Evolutionary conservation across 2,329 filamentous ascomycete species (phyloP).

Genomic region (Chaetomiaceae sp.): DNA sequence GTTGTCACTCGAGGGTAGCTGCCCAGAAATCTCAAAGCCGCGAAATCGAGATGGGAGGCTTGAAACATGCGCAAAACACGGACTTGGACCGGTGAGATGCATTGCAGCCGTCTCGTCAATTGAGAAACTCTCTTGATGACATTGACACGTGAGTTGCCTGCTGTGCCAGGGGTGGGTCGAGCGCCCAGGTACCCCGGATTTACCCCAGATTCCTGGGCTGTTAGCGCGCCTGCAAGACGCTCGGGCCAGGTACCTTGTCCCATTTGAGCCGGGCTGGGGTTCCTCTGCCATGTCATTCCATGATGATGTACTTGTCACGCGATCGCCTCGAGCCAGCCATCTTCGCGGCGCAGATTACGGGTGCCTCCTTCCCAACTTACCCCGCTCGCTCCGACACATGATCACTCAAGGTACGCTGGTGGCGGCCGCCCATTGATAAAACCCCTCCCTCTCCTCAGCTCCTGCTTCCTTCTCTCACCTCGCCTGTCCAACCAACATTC

Average conservation of each 20-base stretch:
- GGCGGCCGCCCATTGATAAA: too few species aligned
- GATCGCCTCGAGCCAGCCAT: slow-evolving; percentile 19
- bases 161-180: slow-evolving; percentile 3
- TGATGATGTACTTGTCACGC: slow-evolving; percentile 27
- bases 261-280: slow-evolving; percentile 13
- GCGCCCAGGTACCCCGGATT: slow-evolving; percentile 20
- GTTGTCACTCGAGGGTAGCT: too few species aligned
- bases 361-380: too few species aligned
- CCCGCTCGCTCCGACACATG: slow-evolving; percentile 12
- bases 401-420: slow-evolving; percentile 14
- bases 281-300: slow-evolving; percentile 19
- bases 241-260: slow-evolving; percentile 20
- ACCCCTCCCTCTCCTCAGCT: too few species aligned
- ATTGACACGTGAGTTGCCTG: background rate
- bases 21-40: background rate
- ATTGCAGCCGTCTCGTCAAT: background rate
- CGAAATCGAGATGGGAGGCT: background rate
- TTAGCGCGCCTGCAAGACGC: slow-evolving; percentile 20
- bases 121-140: background rate
- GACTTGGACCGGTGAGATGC: background rate
- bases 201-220: slow-evolving; percentile 14
- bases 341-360: too few species aligned
- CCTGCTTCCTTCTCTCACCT: too few species aligned
- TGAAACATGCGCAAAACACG: background rate
- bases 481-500: too few species aligned